phyloP scores from a whole-genome alignment of 257 asterid species.

The Plantago elongata region DNA sequence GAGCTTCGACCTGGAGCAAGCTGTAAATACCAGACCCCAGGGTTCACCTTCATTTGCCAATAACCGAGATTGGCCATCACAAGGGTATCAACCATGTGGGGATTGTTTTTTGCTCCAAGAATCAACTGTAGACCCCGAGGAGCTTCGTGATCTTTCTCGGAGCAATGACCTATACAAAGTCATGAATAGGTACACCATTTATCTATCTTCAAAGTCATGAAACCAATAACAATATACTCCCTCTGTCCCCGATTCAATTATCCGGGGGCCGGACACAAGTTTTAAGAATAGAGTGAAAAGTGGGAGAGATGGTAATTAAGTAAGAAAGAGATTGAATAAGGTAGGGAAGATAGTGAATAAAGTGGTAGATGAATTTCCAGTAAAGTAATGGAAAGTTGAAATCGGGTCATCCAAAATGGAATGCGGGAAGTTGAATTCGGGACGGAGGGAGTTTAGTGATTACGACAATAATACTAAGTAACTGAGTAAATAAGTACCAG shows the following conservation, averaged over 20 bases:
- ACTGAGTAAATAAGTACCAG: constrained; percentile 46
- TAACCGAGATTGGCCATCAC: constrained; percentile 99
- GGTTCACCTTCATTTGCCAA: constrained; percentile 98
- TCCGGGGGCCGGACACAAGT: no score
- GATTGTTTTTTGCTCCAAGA: constrained; percentile 80
- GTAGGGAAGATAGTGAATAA: no score
- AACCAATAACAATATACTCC: no score
- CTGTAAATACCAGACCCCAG: constrained; percentile 97
- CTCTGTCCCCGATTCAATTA: no score
- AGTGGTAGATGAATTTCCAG: no score
- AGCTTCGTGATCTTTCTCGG: constrained; percentile 94
- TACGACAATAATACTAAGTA: background rate
- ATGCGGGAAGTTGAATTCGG: no score
- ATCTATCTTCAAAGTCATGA: background rate
- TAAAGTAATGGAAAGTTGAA: no score
- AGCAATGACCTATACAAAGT: constrained; percentile 75
- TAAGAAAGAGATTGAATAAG: no score
- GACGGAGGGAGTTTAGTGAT: no score
- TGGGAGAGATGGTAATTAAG: no score
- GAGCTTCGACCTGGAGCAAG: constrained; percentile 98
- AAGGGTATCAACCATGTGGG: constrained; percentile 93
- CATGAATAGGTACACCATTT: background rate
- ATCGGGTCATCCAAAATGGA: no score
- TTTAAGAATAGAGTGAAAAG: no score
- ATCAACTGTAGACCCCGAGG: constrained; percentile 96